Base-by-base conservation (phyloP, 1,139 yeast genomes). In the Geotrichum cucujoidarum region DNA sequence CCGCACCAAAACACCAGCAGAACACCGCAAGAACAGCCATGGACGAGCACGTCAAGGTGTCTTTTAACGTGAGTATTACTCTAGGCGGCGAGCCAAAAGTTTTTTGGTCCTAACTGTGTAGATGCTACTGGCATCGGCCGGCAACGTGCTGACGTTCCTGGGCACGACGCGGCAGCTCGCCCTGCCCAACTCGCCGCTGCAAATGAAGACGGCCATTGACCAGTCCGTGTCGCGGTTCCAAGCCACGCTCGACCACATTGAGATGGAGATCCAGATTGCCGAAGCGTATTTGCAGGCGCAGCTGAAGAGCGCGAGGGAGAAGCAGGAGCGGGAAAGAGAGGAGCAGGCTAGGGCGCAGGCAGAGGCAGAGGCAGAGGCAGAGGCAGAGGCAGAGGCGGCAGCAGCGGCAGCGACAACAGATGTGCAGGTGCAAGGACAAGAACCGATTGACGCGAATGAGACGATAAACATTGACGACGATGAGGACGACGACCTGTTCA, bases 101-200 rank as follows among this genome's bases (percentile, higher is more conserved):
- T 14, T 6, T 33, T 4, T 17, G 20, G 7, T 17, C 7, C 4
- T 6, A n/a, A 17, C 16, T 25, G n/a, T 25, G 2, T 17, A 39
- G 43, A 39, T 32, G 35, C 30, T 47, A 5, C 36, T 47, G 30
- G 45, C 46, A 2, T 35, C 46, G 4, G 31, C 49, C 10, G 49
- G 49, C 11, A 47, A 47, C 34, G 21, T 47, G 35, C 43, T 47
- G 16, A 47, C 46, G 25, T 42, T 41, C 21, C 31, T 47, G 32
- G 40, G 49, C 40, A 41, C 46, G 7, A 41, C 46, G 11, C 37
- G 41, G 18, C 49, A 47, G 37, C 37, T 47, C 6, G 40, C 44
- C 11, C 27, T 39, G 18, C 49, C 49, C 8, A 47, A 47, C 40
- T 41, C 46, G 16, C 49, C 49, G 25, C 24, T 42, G 8, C 43